Evolutionary conservation across 2,329 filamentous ascomycete genomes (phyloP), one percentile per base, ranked within the genome.

Genomic region (Cercospora janseana): DNA sequence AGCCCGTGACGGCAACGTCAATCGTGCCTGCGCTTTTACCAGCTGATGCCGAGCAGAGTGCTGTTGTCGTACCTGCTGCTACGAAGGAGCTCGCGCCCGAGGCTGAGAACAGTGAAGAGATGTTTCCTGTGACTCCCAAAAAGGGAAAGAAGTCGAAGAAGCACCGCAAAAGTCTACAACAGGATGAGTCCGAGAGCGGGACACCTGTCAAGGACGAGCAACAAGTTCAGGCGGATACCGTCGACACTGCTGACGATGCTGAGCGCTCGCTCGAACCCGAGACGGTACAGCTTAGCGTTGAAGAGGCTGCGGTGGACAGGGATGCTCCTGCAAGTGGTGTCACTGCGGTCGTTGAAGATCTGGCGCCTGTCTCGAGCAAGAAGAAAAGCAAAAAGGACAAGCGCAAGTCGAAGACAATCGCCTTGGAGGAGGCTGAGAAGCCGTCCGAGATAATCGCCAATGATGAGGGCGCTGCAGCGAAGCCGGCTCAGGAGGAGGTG

Each of bases 101-200:
- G 31, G 26, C 28, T 8, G 41, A 44, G 41, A 7, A 26, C 27
- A 5, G 32, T 8, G 55, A 61, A 60, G 46, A 52, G 7, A 29
- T 45, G 28, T 47, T 43, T 6, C 42, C 38, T 44, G 40, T 46
- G 24, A 44, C 46, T 10, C 52, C 57, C n/a, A 65, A 66, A 54
- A 68, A 69, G 46, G 58, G 52, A 45, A 61, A 59, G 43, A 57
- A 57, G 49, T 35, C 9, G 15, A 31, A 49, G 6, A 57, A 60
- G 29, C 48, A 57, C 38, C 45, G 51, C 24, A 53, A 60, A 20
- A 34, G 37, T 13, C 44, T 55, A 26, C 24, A 27, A 13, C 46
- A 28, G 52, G 44, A 34, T 8, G 54, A 45, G 9, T 10, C 26
- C 7, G 23, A 24, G 21, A 16, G 26, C 23, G 27, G 24, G 26